Evolutionary conservation across 1,284 basidiomycete species (phyloP), one percentile per base, ranked within the genome.

Genomic region (Pseudozyma thailandica): DNA sequence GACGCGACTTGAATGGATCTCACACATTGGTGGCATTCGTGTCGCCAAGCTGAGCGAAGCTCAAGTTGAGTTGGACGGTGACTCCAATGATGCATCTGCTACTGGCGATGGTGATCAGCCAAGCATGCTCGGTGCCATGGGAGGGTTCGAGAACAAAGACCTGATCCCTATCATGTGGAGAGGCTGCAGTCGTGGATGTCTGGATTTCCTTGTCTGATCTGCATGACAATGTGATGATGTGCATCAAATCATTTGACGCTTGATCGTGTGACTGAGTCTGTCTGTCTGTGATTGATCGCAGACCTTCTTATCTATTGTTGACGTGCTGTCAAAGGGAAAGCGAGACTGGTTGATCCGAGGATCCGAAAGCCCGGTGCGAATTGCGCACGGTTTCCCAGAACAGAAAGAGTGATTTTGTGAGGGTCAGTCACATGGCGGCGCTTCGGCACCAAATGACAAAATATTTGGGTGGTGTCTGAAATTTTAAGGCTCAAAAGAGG

Each of bases 1-100:
- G 42, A 50, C 53, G 21, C 54, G 77, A 12, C 37, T 80, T 13
- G 80, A 82, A 41, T 82, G 80, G 80, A 76, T 82, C 31, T 73
- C 72, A 30, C 79, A 82, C 46, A 65, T 82, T 26, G 80, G 66
- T 10, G 80, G 80, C 6, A 53, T 74, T 18, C 60, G 65, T 18
- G 76, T 81, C 10, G 75, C 75, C 16, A 71, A 74, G 52, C 43
- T 63, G 12, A 31, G 62, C 13, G 66, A 65, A 30, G 61, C 58
- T 13, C 50, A 66, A 26, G 51, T 70, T 10, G 57, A 62, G 46
- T 37, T 63, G 26, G 50, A 57, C 27, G 47, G 25, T 6, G 49
- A 50, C 6, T 10, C 30, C 5, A 27, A 23, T 6, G 20, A 39
- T 23, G 25, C 41, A 44, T 10, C 41, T 13, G 3, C 16, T 1